Percentiles rank a stretch among this genome's conserved stretches.
These are phyloP conservation scores for Pythium insidiosum DNA, from an alignment of 352 stramenopile genomes.

Conservation along the genomic window DNA sequence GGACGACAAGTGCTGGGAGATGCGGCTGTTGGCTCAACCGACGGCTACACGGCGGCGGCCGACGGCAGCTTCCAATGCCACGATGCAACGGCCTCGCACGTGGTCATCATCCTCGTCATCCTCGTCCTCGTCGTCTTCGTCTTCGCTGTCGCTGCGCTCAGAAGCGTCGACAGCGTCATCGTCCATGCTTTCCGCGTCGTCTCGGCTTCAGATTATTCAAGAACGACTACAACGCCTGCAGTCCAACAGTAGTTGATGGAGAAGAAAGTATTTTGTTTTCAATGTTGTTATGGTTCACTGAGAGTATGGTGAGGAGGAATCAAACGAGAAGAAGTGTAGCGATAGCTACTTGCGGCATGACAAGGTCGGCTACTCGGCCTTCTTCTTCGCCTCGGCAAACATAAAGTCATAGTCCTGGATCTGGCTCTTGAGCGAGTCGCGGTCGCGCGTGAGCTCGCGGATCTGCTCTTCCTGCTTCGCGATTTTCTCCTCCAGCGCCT, in stretches of 20 bases:
- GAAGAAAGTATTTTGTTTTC: too few relatives aligned
- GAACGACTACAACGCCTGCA: constrained; percentile 49
- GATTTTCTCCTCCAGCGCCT: constrained; percentile 36
- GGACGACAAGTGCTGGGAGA: constrained; percentile 30
- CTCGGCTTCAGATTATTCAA: constrained; percentile 60
- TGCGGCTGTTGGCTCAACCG: constrained; percentile 25
- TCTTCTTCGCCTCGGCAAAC: constrained; percentile 85
- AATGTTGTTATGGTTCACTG: too few relatives aligned
- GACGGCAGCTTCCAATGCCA: neutral
- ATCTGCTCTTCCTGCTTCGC: constrained; percentile 35
- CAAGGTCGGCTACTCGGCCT: constrained; percentile 52
- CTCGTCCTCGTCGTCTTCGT: constrained; percentile 4
- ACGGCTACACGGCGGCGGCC: neutral
- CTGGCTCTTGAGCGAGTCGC: constrained; percentile 67
- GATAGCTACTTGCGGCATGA: too few relatives aligned
- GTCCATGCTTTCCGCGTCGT: constrained; percentile 9
- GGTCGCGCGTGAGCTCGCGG: constrained; percentile 38
- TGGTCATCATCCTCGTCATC: constrained; percentile 8
- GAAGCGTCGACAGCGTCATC: too few relatives aligned
- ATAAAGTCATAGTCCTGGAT: constrained; percentile 88
- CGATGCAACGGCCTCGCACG: neutral
- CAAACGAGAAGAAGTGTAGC: too few relatives aligned
- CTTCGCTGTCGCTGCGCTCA: constrained; percentile 20
- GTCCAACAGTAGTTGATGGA: too few relatives aligned
- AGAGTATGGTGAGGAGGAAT: too few relatives aligned